Percentiles rank a stretch among this genome's conserved stretches.
Evolutionary conservation across 202 grass and related monocot genomes (phyloP).

Genomic region (Bolboschoenoplectus hybrid): DNA sequence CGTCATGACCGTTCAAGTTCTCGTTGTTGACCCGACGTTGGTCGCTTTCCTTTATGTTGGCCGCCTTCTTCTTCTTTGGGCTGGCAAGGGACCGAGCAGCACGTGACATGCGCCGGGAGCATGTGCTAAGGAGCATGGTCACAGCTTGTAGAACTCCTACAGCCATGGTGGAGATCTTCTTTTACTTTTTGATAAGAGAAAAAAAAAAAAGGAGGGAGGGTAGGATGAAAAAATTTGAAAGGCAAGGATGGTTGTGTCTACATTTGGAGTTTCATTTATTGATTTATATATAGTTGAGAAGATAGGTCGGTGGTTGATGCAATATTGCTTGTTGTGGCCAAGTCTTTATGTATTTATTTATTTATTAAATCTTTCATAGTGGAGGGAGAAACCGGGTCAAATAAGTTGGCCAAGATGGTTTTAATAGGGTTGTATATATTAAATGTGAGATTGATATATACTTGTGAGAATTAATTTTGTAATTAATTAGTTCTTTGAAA

Average conservation of each 20-base stretch:
- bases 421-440: conserved; percentile 30
- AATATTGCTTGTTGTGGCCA: neutral
- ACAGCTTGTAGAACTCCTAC: conserved; percentile 59
- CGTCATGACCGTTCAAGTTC: conserved; percentile 40
- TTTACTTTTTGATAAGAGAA: neutral
- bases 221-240: conserved; percentile 5
- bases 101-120: conserved; percentile 54
- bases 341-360: conserved; percentile 33
- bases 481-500: neutral
- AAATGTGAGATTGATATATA: conserved; percentile 29
- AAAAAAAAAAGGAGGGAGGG: neutral
- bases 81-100: conserved; percentile 47
- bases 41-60: conserved; percentile 8
- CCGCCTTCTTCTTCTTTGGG: conserved; percentile 1
- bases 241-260: neutral
- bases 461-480: conserved; percentile 3
- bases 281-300: conserved; percentile 34
- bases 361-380: conserved; percentile 37
- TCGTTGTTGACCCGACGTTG: neutral
- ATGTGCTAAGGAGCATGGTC: conserved; percentile 55
- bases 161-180: conserved; percentile 47
- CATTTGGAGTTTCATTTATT: conserved; percentile 30
- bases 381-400: conserved; percentile 34
- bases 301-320: neutral
- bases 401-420: conserved; percentile 32